A percentile compares a stretch with the other conserved stretches of the same genome.
Conservation (phyloP, 2,329 filamentous ascomycete species). For the Xylariales sp. region DNA sequence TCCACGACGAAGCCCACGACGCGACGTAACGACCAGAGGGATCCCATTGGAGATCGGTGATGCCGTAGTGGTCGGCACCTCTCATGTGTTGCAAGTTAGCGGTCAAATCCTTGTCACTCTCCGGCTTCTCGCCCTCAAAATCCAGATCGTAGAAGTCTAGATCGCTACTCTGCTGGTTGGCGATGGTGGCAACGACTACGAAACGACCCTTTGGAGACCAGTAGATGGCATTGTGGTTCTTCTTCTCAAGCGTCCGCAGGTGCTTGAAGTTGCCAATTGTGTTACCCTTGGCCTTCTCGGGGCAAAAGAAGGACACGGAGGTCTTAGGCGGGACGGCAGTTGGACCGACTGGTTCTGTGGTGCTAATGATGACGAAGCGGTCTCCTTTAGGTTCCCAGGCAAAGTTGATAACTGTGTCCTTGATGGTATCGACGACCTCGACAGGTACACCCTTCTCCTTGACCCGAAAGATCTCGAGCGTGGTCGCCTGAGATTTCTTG, state of each 20-base stretch:
- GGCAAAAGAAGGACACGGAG: conserved; percentile 90
- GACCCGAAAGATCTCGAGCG: conserved; percentile 96
- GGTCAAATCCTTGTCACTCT: conserved; percentile 87
- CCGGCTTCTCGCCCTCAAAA: conserved; percentile 94
- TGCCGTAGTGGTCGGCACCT: conserved; percentile 90
- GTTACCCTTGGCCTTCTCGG: conserved; percentile 83
- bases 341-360: conserved; percentile 72
- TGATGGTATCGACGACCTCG: conserved; percentile 95
- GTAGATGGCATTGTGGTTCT: conserved; percentile 99
- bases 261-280: conserved; percentile 92
- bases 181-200: conserved; percentile 87
- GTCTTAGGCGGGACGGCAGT: conserved; percentile 90
- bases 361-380: conserved; percentile 95
- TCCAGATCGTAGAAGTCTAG: conserved; percentile 97
- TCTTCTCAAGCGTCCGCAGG: conserved; percentile 92
- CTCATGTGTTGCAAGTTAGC: conserved; percentile 96
- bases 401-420: conserved; percentile 99
- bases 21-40: conserved; percentile 92
- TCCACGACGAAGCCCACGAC: conserved; percentile 91
- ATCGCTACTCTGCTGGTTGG: conserved; percentile 89
- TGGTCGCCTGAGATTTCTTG: conserved; percentile 96
- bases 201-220: conserved; percentile 96
- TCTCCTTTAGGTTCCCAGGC: conserved; percentile 98
- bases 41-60: conserved; percentile 98
- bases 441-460: conserved; percentile 97